phyloP scores from a whole-genome alignment of 225 moss, liverwort and hornwort genomes.

The Physcomitrium patens region DNA sequence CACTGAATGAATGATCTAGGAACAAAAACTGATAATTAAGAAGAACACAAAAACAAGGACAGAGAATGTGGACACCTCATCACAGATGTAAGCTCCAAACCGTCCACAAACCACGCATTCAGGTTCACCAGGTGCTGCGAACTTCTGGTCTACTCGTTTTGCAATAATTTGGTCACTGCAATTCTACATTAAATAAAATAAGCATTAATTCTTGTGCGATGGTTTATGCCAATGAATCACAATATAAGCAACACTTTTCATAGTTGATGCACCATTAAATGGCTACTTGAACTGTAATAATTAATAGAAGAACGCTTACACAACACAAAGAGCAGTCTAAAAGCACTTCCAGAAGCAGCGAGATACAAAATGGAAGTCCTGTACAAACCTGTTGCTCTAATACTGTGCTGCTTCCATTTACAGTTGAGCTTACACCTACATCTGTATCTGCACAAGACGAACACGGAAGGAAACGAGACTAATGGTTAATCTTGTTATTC shows the following conservation, averaged over 20 bases:
- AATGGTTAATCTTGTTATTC: neutral
- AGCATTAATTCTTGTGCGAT: slow-evolving; percentile 1
- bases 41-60: neutral
- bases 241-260: neutral
- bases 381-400: slow-evolving; percentile 28
- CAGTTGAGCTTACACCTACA: slow-evolving; percentile 15
- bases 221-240: neutral
- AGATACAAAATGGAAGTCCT: neutral
- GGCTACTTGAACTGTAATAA: slow-evolving; percentile 11
- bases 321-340: neutral
- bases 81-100: slow-evolving; percentile 73
- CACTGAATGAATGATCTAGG: neutral
- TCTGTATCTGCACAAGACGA: slow-evolving; percentile 26
- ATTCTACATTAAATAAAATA: slow-evolving; percentile 29
- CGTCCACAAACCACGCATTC: slow-evolving; percentile 69
- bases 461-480: neutral
- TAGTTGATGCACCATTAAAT: neutral
- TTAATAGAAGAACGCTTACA: slow-evolving; percentile 1
- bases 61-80: slow-evolving; percentile 40
- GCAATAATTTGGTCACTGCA: slow-evolving; percentile 41
- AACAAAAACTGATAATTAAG: neutral
- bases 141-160: slow-evolving; percentile 59
- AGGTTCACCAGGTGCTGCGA: slow-evolving; percentile 73
- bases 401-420: slow-evolving; percentile 12
- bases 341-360: slow-evolving; percentile 18